A percentile compares a stretch with the other conserved stretches of the same genome.
These are phyloP conservation scores for Fusarium camptoceras DNA, from an alignment of 2,329 filamentous ascomycete genomes.

Conservation along the genomic window DNA sequence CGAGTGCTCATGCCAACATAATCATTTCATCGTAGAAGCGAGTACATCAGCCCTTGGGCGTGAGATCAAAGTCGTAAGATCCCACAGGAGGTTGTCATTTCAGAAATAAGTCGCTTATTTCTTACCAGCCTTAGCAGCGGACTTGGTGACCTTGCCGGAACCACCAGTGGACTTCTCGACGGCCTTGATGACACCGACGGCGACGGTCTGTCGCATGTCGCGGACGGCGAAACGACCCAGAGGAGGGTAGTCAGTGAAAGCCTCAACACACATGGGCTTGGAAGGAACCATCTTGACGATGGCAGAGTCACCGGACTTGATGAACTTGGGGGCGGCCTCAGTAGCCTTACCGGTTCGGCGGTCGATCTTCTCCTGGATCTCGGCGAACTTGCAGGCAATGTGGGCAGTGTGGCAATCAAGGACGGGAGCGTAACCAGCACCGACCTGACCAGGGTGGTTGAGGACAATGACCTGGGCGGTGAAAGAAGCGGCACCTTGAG, in stretches of 20 bases:
- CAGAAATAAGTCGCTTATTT: conserved; percentile 67
- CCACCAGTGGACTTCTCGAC: conserved; percentile 73
- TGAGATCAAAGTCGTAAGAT: conserved; percentile 43
- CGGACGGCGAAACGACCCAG: conserved; percentile 99
- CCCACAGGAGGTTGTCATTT: conserved; percentile 42
- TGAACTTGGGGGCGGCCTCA: conserved; percentile 95
- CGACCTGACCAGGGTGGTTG: conserved; percentile 99
- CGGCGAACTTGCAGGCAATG: conserved; percentile 99
- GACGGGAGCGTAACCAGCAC: conserved; percentile 98
- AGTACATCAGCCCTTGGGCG: conserved; percentile 52
- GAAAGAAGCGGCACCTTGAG: conserved; percentile 89
- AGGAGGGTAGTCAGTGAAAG: conserved; percentile 99
- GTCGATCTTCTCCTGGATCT: conserved; percentile 99
- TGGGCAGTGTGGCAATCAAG: conserved; percentile 99
- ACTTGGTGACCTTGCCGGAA: conserved; percentile 76
- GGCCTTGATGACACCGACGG: conserved; percentile 94
- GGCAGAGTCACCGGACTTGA: conserved; percentile 99
- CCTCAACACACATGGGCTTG: conserved; percentile 99
- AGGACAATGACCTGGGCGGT: conserved; percentile 99
- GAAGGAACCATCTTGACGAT: conserved; percentile 99
- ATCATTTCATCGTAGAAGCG: conserved; percentile 61
- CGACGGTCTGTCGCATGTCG: conserved; percentile 94
- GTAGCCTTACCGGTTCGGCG: conserved; percentile 99
- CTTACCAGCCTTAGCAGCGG: conserved; percentile 79
- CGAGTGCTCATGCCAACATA: conserved; percentile 59